Percentiles rank a stretch among this genome's conserved stretches.
phyloP scores from a whole-genome alignment of 441 rosid species.

The Populus hybrid region DNA sequence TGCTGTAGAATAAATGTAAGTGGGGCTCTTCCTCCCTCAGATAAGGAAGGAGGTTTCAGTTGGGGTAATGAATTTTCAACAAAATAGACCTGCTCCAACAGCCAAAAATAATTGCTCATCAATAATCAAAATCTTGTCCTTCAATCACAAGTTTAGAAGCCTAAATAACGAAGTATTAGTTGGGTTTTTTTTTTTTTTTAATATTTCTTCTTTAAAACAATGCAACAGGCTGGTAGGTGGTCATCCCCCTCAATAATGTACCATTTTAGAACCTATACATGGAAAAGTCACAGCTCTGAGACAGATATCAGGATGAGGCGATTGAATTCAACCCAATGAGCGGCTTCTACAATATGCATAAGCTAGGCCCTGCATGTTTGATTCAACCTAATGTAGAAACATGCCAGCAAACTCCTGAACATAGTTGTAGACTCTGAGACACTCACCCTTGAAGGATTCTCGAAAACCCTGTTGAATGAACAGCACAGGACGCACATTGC shows the following conservation, averaged over 20 bases:
- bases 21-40: too few relatives aligned
- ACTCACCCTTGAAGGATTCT: conserved; percentile 78
- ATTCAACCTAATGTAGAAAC: conserved; percentile 5
- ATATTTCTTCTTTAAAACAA: too few relatives aligned
- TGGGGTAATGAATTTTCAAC: not conserved
- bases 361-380: not conserved
- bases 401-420: conserved; percentile 3
- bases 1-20: too few relatives aligned
- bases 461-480: conserved; percentile 32
- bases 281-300: not conserved
- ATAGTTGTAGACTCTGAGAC: conserved; percentile 8
- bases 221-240: too few relatives aligned
- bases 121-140: too few relatives aligned
- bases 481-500: too few relatives aligned
- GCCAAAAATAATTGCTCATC: not conserved
- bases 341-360: not conserved
- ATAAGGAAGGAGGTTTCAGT: too few relatives aligned
- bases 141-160: too few relatives aligned
- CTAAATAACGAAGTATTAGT: too few relatives aligned
- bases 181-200: too few relatives aligned
- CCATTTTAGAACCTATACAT: not conserved
- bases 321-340: not conserved
- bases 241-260: not conserved
- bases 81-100: not conserved
- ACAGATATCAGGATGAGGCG: not conserved